These are phyloP conservation scores for Mycena chlorophos DNA, from an alignment of 768 basidiomycete genomes.

Conservation along the genomic window DNA sequence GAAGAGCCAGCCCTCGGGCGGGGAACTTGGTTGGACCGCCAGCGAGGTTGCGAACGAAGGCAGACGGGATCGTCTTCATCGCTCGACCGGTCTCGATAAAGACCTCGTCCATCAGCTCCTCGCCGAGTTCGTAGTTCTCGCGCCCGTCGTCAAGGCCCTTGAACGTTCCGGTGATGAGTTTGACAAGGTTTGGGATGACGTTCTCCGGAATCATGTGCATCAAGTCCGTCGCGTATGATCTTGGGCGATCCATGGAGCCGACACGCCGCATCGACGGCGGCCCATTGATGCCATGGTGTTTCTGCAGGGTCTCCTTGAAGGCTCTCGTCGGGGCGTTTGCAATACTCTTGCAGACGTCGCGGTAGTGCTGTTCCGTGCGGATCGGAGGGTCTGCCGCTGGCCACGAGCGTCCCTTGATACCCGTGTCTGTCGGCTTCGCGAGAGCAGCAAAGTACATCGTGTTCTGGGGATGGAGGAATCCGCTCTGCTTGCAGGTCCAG, in stretches of 20 bases:
- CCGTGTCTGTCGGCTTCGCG: neutral
- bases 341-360: neutral
- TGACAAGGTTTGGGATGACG: constrained; percentile 20
- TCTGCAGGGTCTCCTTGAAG: constrained; percentile 8
- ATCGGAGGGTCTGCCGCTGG: neutral
- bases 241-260: constrained; percentile 30
- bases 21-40: constrained; percentile 30
- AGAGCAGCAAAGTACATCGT: neutral
- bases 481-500: constrained; percentile 35
- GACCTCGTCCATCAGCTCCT: constrained; percentile 36
- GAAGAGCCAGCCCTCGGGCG: constrained; percentile 38
- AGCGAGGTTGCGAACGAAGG: constrained; percentile 30
- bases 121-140: constrained; percentile 28
- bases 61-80: constrained; percentile 30
- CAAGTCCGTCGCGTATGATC: constrained; percentile 40
- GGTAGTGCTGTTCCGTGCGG: neutral
- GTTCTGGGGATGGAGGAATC: constrained; percentile 18
- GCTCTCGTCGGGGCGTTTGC: neutral
- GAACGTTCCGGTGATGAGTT: constrained; percentile 40
- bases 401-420: neutral
- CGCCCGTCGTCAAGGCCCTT: constrained; percentile 36
- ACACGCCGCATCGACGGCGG: constrained; percentile 28
- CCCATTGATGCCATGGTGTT: constrained; percentile 32
- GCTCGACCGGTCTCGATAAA: constrained; percentile 33
- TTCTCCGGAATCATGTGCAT: constrained; percentile 50